A percentile compares a stretch with the other conserved stretches of the same genome.
These are phyloP conservation scores for Scenedesmus sp. DNA, from an alignment of 163 green algal species.

Conservation along the genomic window DNA sequence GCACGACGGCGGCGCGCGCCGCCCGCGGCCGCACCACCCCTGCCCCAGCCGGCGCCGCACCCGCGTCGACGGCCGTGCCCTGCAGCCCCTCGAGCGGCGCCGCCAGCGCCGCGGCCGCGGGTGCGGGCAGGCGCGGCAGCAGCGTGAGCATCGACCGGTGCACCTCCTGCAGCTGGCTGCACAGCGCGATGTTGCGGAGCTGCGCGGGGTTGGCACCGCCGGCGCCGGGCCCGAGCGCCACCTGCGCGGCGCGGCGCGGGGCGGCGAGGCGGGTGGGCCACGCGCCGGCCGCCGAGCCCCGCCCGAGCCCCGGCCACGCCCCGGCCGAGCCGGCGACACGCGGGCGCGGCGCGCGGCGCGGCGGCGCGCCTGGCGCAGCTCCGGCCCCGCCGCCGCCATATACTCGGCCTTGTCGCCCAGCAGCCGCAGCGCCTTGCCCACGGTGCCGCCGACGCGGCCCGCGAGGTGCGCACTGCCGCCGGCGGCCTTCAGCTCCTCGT, in stretches of 20 bases:
- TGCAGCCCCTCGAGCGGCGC: constrained; percentile 69
- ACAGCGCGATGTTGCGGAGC: constrained; percentile 88
- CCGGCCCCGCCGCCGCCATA: constrained; percentile 62
- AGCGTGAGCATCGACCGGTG: constrained; percentile 71
- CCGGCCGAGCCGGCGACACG: too few species aligned
- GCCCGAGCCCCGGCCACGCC: too few species aligned
- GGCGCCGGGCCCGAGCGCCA: constrained; percentile 9
- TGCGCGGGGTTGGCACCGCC: constrained; percentile 68
- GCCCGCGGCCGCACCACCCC: too few species aligned
- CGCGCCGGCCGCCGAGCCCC: too few species aligned
- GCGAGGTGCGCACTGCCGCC: constrained; percentile 70
- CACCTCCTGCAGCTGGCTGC: constrained; percentile 86
- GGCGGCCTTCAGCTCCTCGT: constrained; percentile 88
- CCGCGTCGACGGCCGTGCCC: constrained; percentile 39
- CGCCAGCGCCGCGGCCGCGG: constrained; percentile 63
- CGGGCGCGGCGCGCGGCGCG: too few species aligned
- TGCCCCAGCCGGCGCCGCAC: not conserved
- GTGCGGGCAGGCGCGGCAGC: constrained; percentile 68
- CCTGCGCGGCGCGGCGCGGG: too few species aligned
- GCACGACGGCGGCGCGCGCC: too few species aligned
- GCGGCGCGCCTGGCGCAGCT: constrained; percentile 51
- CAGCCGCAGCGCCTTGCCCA: constrained; percentile 80
- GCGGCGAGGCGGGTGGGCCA: not conserved
- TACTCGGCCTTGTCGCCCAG: constrained; percentile 81
- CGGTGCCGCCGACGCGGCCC: constrained; percentile 61